phyloP scores from a whole-genome alignment of 768 basidiomycete species.

The Pisolithus marmoratus region DNA sequence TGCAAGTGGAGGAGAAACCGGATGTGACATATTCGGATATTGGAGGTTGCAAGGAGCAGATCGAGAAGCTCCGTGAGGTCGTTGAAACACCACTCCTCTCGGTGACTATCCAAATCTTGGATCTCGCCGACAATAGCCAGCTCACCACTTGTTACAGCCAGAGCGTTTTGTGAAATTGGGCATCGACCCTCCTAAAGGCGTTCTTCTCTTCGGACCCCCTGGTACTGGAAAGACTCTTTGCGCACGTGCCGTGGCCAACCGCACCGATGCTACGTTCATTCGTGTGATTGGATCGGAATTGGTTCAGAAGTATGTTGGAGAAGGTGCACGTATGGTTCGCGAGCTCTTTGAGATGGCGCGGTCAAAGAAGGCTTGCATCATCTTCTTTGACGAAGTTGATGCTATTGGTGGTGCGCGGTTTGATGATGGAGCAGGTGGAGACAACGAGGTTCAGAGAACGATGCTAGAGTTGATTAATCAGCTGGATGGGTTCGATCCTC shows the following conservation, averaged over 20 bases:
- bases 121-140: background rate
- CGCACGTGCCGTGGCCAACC: constrained; percentile 95
- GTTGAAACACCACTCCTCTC: constrained; percentile 94
- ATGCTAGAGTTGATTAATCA: constrained; percentile 99
- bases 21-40: constrained; percentile 98
- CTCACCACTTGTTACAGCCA: constrained; percentile 55
- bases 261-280: constrained; percentile 98
- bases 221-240: constrained; percentile 99
- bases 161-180: constrained; percentile 97
- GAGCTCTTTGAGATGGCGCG: constrained; percentile 99
- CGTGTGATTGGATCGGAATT: constrained; percentile 98
- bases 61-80: constrained; percentile 97
- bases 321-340: constrained; percentile 97
- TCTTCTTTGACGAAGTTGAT: constrained; percentile 99
- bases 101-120: constrained; percentile 41
- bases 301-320: constrained; percentile 99
- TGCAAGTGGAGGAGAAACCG: constrained; percentile 99
- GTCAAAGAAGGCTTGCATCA: constrained; percentile 98
- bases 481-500: constrained; percentile 94
- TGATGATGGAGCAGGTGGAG: constrained; percentile 97
- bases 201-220: constrained; percentile 91
- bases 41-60: constrained; percentile 99
- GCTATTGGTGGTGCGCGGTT: constrained; percentile 97
- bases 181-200: constrained; percentile 98
- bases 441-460: constrained; percentile 98